A percentile compares a stretch with the other conserved stretches of the same genome.
Evolutionary conservation across 2,329 filamentous ascomycete genomes (phyloP).

Genomic region (Daldinia eschscholtzii): DNA sequence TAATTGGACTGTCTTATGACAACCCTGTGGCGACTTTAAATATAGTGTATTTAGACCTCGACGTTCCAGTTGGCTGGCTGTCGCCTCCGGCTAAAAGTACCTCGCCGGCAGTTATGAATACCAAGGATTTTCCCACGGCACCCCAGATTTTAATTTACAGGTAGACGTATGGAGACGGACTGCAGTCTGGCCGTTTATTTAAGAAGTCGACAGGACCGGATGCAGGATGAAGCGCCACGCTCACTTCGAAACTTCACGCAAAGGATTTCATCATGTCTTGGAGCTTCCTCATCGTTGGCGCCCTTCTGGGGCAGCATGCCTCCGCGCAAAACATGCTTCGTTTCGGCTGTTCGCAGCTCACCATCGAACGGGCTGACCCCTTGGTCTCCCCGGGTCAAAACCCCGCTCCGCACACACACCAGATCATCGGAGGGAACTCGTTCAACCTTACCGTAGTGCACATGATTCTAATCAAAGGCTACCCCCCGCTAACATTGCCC

Average conservation of each 20-base stretch:
- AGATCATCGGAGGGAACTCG: conserved; percentile 46
- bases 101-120: conserved; percentile 31
- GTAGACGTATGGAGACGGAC: background rate
- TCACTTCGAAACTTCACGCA: conserved; percentile 23
- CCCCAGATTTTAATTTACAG: conserved; percentile 13
- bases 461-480: conserved; percentile 20
- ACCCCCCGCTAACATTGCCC: conserved; percentile 7
- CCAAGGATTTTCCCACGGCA: conserved; percentile 28
- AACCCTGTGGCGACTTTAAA: conserved; percentile 26
- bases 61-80: conserved; percentile 29
- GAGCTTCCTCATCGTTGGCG: conserved; percentile 32
- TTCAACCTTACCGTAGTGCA: conserved; percentile 43
- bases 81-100: conserved; percentile 36
- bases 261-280: conserved; percentile 36
- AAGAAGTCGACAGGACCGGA: conserved; percentile 14
- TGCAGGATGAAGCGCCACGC: conserved; percentile 11
- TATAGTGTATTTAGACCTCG: conserved; percentile 25
- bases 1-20: conserved; percentile 3
- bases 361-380: conserved; percentile 45
- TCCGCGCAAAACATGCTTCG: conserved; percentile 44
- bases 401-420: conserved; percentile 43
- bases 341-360: conserved; percentile 46
- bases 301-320: conserved; percentile 40
- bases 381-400: conserved; percentile 43
- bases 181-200: conserved; percentile 26